Evolutionary conservation across 441 rosid genomes (phyloP).

Genomic region (Oxalis stricta): DNA sequence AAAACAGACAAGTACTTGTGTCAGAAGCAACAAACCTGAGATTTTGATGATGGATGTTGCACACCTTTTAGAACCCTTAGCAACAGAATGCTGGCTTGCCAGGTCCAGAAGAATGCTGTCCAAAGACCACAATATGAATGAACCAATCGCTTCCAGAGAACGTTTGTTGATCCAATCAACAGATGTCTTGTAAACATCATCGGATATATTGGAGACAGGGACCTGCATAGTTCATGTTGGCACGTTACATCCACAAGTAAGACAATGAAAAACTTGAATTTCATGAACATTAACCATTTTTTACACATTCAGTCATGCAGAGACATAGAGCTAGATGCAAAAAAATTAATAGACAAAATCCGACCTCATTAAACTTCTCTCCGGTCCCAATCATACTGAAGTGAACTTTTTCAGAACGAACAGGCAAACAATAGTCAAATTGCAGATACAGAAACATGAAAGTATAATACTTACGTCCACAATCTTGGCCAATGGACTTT

Average conservation of each 20-base stretch:
- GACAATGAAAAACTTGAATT: not conserved
- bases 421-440: not conserved
- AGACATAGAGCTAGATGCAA: too few relatives aligned
- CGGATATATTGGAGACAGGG: slow-evolving; percentile 59
- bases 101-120: slow-evolving; percentile 62
- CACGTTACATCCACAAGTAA: not conserved
- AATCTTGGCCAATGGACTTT: slow-evolving; percentile 50
- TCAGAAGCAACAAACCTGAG: slow-evolving; percentile 39
- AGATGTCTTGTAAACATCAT: slow-evolving; percentile 53
- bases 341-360: too few relatives aligned
- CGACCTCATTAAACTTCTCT: too few relatives aligned
- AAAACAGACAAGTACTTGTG: not conserved
- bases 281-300: not conserved
- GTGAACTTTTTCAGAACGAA: not conserved
- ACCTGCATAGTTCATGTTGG: slow-evolving; percentile 27
- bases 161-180: slow-evolving; percentile 70
- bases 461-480: slow-evolving; percentile 74
- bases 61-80: slow-evolving; percentile 53
- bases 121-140: slow-evolving; percentile 61
- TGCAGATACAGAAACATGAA: too few relatives aligned
- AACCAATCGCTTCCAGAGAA: slow-evolving; percentile 52
- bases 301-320: too few relatives aligned
- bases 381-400: too few relatives aligned
- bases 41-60: slow-evolving; percentile 57
- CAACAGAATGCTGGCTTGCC: slow-evolving; percentile 39